These are phyloP conservation scores for Entomophthora muscae DNA, from an alignment of 371 early-diverging fungal species.

Conservation along the genomic window DNA sequence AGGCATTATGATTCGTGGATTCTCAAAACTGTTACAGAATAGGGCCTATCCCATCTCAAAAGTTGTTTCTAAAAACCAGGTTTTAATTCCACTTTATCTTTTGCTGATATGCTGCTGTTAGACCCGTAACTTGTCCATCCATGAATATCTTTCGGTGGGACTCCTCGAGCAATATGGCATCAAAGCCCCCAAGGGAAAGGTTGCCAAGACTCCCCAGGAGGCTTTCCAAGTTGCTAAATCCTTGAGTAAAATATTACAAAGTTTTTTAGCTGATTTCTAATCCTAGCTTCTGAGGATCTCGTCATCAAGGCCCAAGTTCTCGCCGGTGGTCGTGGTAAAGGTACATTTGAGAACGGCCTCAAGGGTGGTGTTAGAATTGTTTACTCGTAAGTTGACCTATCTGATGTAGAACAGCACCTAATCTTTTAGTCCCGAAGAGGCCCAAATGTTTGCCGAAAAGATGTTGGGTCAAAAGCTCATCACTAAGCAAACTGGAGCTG, in stretches of 20 bases:
- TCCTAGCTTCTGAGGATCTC: slow-evolving; percentile 62
- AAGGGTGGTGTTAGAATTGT: slow-evolving; percentile 93
- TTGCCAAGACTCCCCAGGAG: slow-evolving; percentile 77
- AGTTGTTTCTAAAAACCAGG: background rate
- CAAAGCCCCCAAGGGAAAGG: slow-evolving; percentile 73
- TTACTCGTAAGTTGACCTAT: slow-evolving; percentile 51
- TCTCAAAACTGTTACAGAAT: background rate
- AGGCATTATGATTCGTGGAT: background rate
- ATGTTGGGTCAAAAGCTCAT: slow-evolving; percentile 94
- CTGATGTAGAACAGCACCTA: background rate
- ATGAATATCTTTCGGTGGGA: slow-evolving; percentile 89
- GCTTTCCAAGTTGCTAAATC: slow-evolving; percentile 71
- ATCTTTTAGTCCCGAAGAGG: slow-evolving; percentile 62
- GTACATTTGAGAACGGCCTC: slow-evolving; percentile 81
- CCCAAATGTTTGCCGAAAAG: slow-evolving; percentile 70
- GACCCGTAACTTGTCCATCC: slow-evolving; percentile 86
- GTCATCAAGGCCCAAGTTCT: slow-evolving; percentile 98
- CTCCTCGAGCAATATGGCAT: slow-evolving; percentile 82
- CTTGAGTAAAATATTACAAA: slow-evolving; percentile 36
- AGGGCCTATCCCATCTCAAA: background rate
- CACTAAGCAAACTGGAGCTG: slow-evolving; percentile 96
- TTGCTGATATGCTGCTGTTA: slow-evolving; percentile 10
- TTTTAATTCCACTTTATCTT: background rate
- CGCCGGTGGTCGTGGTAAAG: slow-evolving; percentile 98
- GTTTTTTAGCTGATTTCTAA: background rate